Evolutionary conservation across 2,329 filamentous ascomycete genomes (phyloP), one percentile per base, ranked within the genome.

Genomic region (Madurella mycetomatis): DNA sequence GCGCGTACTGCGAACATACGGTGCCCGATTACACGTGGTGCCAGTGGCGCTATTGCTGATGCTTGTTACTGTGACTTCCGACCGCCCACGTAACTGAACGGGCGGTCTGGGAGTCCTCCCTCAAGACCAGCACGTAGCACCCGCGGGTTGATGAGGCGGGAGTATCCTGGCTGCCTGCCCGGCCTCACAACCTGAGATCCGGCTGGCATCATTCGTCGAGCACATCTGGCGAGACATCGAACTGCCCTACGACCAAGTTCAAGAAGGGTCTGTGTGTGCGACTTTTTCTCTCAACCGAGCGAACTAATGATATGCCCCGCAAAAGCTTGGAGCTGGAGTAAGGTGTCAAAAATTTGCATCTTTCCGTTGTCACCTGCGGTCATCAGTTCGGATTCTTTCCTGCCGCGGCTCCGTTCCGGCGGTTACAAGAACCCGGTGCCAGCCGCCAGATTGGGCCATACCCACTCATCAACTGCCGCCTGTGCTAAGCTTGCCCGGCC

Each of bases 1-100:
- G 46, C 52, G 53, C 32, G 31, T 44, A 53, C 49, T 30, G 49
- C 54, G 55, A 37, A 39, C 46, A 47, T 41, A 56, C 51, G 9
- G 57, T 61, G 60, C 58, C 62, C 61, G 56, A 64, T 61, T 63
- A 65, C 64, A 65, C 64, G 64, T 65, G 64, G 64, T 65, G 59
- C 64, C 64, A 65, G 60, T 65, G 56, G 47, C 58, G 45, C 59
- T 55, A 53, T 42, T 37, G 59, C 55, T n/a, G 47, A 49, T 41
- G 49, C 42, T 34, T 56, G 39, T 54, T 55, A 55, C 53, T 49
- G 47, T 54, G 19, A 48, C 41, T 47, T 41, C 54, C 55, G 49
- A 59, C 49, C 25, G 53, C 49, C 57, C 54, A 56, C 41, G 41
- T 8, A 19, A 19, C 15, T 25, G 17, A 2, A 19, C 16, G 17